Conservation (phyloP, 2,329 filamentous ascomycete species). For the Trichocomaceae sp. region DNA sequence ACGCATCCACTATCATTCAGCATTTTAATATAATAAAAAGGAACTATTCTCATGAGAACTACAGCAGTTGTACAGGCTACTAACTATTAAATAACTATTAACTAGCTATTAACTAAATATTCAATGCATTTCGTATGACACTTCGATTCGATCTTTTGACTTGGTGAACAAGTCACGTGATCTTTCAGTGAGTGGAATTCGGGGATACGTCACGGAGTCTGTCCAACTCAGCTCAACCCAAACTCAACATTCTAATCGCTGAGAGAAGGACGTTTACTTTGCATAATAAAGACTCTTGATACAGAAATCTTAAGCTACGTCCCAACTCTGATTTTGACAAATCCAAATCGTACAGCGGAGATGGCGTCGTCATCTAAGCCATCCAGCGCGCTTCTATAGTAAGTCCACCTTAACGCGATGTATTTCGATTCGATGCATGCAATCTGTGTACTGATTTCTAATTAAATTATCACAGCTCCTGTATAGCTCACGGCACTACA, state of each 20-base stretch:
- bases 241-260: background rate
- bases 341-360: background rate
- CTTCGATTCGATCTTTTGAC: too few relatives aligned
- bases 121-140: too few relatives aligned
- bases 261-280: background rate
- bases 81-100: too few relatives aligned
- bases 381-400: constrained; percentile 68
- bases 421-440: constrained; percentile 9
- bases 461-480: constrained; percentile 57
- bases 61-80: background rate
- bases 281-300: background rate
- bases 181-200: background rate
- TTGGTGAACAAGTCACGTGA: background rate
- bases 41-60: background rate
- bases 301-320: background rate
- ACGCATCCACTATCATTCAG: background rate
- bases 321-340: background rate
- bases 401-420: constrained; percentile 28
- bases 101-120: too few relatives aligned
- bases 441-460: background rate
- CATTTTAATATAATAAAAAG: background rate
- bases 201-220: background rate
- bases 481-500: constrained; percentile 87
- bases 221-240: constrained; percentile 29
- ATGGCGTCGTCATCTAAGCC: constrained; percentile 64